Evolutionary conservation across 1,284 basidiomycete genomes (phyloP).

Genomic region (Porodaedalea pini): DNA sequence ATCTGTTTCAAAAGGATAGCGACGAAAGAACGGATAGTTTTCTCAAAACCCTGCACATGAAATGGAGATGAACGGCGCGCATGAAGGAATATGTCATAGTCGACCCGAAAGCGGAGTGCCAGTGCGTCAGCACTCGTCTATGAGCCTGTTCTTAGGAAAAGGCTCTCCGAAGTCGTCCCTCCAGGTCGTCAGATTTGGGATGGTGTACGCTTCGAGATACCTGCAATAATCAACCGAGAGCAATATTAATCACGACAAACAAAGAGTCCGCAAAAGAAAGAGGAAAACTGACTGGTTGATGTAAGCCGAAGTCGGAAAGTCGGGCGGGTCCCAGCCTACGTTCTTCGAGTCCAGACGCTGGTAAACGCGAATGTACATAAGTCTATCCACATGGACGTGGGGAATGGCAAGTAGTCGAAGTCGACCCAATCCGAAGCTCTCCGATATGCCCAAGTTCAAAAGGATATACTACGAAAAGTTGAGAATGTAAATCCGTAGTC

Average conservation of each 20-base stretch:
- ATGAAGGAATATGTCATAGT: no score
- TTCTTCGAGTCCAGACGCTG: conserved; percentile 53
- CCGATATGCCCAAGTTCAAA: conserved; percentile 53
- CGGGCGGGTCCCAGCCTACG: conserved; percentile 68
- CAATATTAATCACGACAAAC: neutral
- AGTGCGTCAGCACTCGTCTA: conserved; percentile 4
- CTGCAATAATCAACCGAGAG: conserved; percentile 22
- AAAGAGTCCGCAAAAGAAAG: neutral
- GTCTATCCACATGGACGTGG: conserved; percentile 61
- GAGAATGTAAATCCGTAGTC: conserved; percentile 10
- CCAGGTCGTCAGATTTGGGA: conserved; percentile 42
- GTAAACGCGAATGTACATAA: conserved; percentile 73
- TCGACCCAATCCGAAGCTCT: conserved; percentile 56
- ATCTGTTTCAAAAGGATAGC: no score
- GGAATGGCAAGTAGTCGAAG: conserved; percentile 53
- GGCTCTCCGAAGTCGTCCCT: conserved; percentile 29
- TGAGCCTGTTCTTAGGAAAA: conserved; percentile 12
- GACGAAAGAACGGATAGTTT: no score
- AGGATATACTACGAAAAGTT: conserved; percentile 41
- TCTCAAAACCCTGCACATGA: no score
- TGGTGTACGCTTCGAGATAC: conserved; percentile 39
- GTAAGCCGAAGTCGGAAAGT: conserved; percentile 62
- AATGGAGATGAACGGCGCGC: no score
- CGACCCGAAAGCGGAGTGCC: no score
- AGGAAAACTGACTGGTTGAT: conserved; percentile 45